These are phyloP conservation scores for Spirogloea muscicola DNA, from an alignment of 139 green algal species.

Conservation along the genomic window DNA sequence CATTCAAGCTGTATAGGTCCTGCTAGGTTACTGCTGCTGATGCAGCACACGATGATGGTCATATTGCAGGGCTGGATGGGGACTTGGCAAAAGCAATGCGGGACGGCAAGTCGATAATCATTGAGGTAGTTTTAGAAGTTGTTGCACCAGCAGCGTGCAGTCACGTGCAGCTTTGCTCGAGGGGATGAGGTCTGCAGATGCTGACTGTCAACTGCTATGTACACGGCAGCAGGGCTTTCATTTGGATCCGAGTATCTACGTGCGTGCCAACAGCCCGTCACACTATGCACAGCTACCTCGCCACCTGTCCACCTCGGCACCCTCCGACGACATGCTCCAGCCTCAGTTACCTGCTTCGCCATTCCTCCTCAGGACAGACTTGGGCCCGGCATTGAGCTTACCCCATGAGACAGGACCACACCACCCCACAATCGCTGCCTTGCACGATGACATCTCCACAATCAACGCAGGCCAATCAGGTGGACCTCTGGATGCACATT, in stretches of 20 bases:
- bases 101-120: slow-evolving; percentile 89
- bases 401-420: no score
- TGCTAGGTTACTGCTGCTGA: not conserved
- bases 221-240: slow-evolving; percentile 4
- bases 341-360: no score
- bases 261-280: no score
- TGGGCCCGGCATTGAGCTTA: no score
- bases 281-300: no score
- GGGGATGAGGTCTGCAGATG: not conserved
- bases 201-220: not conserved
- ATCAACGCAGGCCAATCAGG: no score
- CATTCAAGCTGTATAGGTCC: not conserved
- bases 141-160: not conserved
- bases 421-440: no score
- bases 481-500: no score
- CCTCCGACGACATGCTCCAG: no score
- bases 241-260: slow-evolving; percentile 34
- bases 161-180: not conserved
- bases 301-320: no score
- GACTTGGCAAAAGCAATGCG: slow-evolving; percentile 75
- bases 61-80: slow-evolving; percentile 61
- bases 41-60: not conserved
- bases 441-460: no score
- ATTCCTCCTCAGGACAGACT: no score
- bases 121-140: slow-evolving; percentile 55